Base-by-base conservation (phyloP, 2,329 filamentous ascomycete species). In the Cryphonectria parasitica region DNA sequence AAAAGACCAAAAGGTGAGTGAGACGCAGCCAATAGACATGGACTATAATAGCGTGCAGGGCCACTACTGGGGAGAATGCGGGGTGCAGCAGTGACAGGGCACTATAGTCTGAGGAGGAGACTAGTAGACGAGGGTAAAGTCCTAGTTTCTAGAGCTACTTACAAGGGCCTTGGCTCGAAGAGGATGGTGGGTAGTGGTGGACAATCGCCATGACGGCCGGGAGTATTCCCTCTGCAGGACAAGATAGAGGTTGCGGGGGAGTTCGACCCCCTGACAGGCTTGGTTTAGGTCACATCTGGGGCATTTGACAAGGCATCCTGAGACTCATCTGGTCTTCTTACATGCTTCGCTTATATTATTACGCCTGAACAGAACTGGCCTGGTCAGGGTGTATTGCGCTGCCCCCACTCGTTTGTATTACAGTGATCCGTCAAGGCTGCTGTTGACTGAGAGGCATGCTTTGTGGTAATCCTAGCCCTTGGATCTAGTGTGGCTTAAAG, bases 41-140 rank as follows among this genome's bases (percentile, higher is more conserved):
- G 36, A n/a, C 45, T 49, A 49, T 49, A 49, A 28, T 61, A 61
- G 56, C 28, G 56, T 61, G 56, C 31, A 61, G 31, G 31, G 19
- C 8, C 19, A 34, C 19, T 61, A n/a, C 56, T 61, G 31, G 56
- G 15, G 15, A 61, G 56, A 61, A 36, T 34, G 56, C 31, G 56
- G 56, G 56, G 31, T 39, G 19, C 31, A 22, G 19, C 31, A 22
- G 19, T 34, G 56, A 36, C 28, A 34, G 19, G 19, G 28, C 28
- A 36, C 13, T 36, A n/a, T 22, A 34, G 19, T 60, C 28, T 34
- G 31, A 31, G 31, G 17, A 22, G 11, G 1, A 36, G 28, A 11
- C 56, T 61, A 61, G 56, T 61, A 36, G n/a, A 61, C 10, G 52
- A 56, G 25, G 25, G 52, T 25, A 56, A 2, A 56, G 52, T 28